Evolutionary conservation across 768 basidiomycete genomes (phyloP), one percentile per base, ranked within the genome.

Genomic region (Paxillus rubicundulus): DNA sequence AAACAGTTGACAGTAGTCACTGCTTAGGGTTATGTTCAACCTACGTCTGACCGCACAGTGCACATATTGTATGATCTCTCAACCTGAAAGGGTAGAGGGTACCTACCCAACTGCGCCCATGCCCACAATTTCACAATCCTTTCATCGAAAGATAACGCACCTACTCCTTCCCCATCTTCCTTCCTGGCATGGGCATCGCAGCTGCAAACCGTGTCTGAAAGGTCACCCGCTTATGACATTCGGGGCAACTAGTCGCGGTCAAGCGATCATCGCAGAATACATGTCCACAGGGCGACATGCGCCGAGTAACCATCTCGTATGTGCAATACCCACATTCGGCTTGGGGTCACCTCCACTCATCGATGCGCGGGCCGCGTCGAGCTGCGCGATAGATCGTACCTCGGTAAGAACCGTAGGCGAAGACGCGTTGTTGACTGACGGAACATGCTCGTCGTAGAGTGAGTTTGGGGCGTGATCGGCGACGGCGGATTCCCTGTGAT

Each of bases 371-470:
- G 44, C 13, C 16, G 28, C 21, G 13, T 45, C 44, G 16, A 45
- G 32, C 28, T 45, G 44, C 14, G 44, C 44, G 10, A 45, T 27
- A 13, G 44, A 45, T 45, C 12, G 44, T 9, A 45, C 21, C 7
- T 27, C 14, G 5, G 44, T n/a, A 28, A 45, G 44, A 1, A 4
- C n/a, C 13, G 44, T 45, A 30, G 28, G 30, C 6, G 44, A 45
- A n/a, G 28, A 45, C 7, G 44, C 32, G 17, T 40, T 64, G 52
- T 47, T 47, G 40, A 42, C 60, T 21, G 21, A 40, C 20, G 54
- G 58, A 41, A 61, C 39, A 28, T 56, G 50, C 38, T 61, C 60
- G 40, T 61, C 60, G 21, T 59, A 61, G 30, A 60, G 28, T 21
- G 50, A 20, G 59, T 58, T 43, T 55, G 41, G 20, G 30, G 12